phyloP scores from a whole-genome alignment of 2,329 filamentous ascomycete genomes.

The Arachnomyces sp. region DNA sequence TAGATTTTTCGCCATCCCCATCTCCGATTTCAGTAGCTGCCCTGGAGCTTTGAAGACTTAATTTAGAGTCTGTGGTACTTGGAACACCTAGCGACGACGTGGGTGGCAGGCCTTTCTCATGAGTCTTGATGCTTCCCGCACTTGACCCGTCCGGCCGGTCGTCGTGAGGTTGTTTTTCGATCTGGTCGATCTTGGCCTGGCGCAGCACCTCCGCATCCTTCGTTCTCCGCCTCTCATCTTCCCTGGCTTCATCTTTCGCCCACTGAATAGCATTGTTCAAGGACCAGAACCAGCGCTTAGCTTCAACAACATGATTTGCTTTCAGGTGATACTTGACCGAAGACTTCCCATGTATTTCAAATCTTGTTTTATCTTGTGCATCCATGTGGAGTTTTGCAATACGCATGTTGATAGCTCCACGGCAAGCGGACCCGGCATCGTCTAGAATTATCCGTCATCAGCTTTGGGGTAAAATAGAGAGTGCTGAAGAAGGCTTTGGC shows the following conservation, averaged over 20 bases:
- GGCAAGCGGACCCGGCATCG: conserved; percentile 89
- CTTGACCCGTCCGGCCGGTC: conserved; percentile 30
- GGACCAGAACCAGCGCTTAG: conserved; percentile 98
- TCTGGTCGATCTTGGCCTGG: conserved; percentile 71
- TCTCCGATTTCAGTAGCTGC: conserved; percentile 40
- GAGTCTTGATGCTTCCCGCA: conserved; percentile 24
- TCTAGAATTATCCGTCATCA: conserved; percentile 40
- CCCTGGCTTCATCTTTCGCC: conserved; percentile 92
- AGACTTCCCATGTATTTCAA: conserved; percentile 95
- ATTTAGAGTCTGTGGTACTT: conserved; percentile 34
- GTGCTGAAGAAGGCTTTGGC: not conserved
- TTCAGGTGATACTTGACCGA: conserved; percentile 98
- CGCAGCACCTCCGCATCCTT: conserved; percentile 66
- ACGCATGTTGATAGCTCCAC: conserved; percentile 97
- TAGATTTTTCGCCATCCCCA: conserved; percentile 46
- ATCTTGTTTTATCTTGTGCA: conserved; percentile 91
- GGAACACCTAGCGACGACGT: conserved; percentile 27
- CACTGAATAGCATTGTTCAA: conserved; percentile 98
- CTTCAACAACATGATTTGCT: conserved; percentile 95
- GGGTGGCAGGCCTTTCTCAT: conserved; percentile 29
- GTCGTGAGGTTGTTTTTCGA: conserved; percentile 44
- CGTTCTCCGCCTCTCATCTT: conserved; percentile 70
- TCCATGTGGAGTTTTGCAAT: conserved; percentile 95
- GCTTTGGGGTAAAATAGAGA: not conserved
- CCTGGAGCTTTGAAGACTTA: conserved; percentile 42